Evolutionary conservation across 1,284 basidiomycete genomes (phyloP), one percentile per base, ranked within the genome.

Genomic region (Gastroboletus turbinatus): DNA sequence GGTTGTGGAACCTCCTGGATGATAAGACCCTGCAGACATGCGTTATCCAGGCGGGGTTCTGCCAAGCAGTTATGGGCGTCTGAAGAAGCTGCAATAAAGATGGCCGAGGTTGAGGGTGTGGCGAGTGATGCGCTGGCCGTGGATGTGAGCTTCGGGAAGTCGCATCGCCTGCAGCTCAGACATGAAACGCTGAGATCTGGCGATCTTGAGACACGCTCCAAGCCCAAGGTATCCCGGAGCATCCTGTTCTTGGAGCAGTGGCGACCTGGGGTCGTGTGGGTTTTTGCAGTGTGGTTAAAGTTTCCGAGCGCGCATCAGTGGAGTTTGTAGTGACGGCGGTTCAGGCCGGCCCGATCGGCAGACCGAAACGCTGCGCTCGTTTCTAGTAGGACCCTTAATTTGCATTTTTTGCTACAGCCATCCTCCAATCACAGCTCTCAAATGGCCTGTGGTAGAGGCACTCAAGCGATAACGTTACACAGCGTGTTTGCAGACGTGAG

Each of bases 21-120:
- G 27, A 11, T 19, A n/a, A 42, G 60, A 59, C 63, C 61, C 63
- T 62, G 61, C 27, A 27, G 16, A 23, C 58, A 62, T 54, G 61
- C 21, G 50, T 50, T 39, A 25, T 53, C 44, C 61, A 42, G 43
- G 55, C 19, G 49, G 8, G n/a, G 5, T 19, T 30, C 36, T 40
- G 46, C 30, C 23, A n/a, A 3, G 29, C 13, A 17, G 21, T 50
- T 50, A 53, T 56, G 32, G 35, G 43, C 55, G 60, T 60, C 48
- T 10, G 32, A 38, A 53, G 30, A 47, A 52, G 47, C 27, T 21
- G 21, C n/a, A 32, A 29, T 17, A 33, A 33, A 46, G 30, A 39
- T 35, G 40, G 27, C 25, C 10, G 38, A 42, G 61, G 51, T 53
- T 42, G 21, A 53, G 48, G 56, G 60, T 46, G 13, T 30, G 35